Base-by-base conservation (phyloP, 2,329 filamentous ascomycete species). In the Nemania sp. region DNA sequence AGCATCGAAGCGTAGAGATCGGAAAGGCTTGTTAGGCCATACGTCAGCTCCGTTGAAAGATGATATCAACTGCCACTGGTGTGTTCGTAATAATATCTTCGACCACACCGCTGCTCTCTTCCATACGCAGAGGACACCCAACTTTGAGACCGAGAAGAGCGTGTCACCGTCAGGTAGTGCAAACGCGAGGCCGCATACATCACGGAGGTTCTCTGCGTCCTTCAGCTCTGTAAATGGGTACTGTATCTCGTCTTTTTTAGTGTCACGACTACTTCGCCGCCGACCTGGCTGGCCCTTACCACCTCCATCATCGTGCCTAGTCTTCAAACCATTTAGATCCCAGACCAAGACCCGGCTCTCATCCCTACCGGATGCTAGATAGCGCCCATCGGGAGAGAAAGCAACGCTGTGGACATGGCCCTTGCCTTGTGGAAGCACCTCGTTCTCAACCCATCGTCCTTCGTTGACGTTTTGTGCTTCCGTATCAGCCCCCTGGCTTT, bases 141-240 rank as follows among this genome's bases (percentile, higher is more conserved):
- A 18, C 18, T 1, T 6, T 45, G 54, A 27, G 13, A 27, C 38
- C 18, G 54, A 45, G 18, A 57, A 6, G 10, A 57, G 38, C 22
- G 22, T 57, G 5, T 45, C 41, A 13, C 54, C 38, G 18, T 45
- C 24, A 5, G 22, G 35, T 27, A 38, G 54, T 20, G 35, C 35
- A 29, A 57, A 57, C 11, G 45, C 24, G 24, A 57, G 54, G 5
- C 54, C 15, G 15, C 54, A 35, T 5, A 57, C n/a, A 32, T 32
- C 13, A 32, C 5, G 26, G 22, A 53, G 24, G 7, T 13, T 32
- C 13, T 43, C 41, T n/a, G 41, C 11, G 41, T 6, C 29, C 29
- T 32, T 32, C 22, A 53, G 49, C 10, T 15, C 18, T 32, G 27
- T 11, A 24, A 3, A 54, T 20, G 51, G 29, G 6, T 35, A 24